These are phyloP conservation scores for Comarum palustre DNA, from an alignment of 306 rosid genomes.

Conservation along the genomic window DNA sequence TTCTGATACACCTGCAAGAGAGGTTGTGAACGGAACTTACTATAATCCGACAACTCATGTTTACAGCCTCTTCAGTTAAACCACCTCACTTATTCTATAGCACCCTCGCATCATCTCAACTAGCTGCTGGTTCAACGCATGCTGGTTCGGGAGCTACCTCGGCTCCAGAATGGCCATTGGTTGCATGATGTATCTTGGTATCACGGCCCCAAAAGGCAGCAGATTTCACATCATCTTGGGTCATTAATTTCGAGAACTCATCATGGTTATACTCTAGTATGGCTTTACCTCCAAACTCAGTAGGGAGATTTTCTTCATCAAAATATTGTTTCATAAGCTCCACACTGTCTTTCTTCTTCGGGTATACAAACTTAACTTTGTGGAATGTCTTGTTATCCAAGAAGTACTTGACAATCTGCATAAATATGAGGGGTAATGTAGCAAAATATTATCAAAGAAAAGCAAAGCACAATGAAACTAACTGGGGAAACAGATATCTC, in stretches of 20 bases:
- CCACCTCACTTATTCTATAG: slow-evolving; percentile 5
- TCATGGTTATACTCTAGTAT: slow-evolving; percentile 58
- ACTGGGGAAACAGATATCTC: background rate
- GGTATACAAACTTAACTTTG: slow-evolving; percentile 83
- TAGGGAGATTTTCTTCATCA: slow-evolving; percentile 83
- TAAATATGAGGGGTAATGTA: slow-evolving; percentile 9
- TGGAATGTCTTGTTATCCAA: slow-evolving; percentile 80
- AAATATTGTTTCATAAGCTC: slow-evolving; percentile 78
- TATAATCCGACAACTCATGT: background rate
- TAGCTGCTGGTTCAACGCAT: slow-evolving; percentile 8
- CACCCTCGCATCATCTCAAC: slow-evolving; percentile 15
- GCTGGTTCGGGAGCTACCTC: slow-evolving; percentile 46
- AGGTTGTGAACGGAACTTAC: background rate
- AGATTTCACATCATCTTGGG: slow-evolving; percentile 64
- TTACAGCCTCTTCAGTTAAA: background rate
- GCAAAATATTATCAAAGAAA: background rate
- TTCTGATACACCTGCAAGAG: slow-evolving; percentile 7
- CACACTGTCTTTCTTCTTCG: slow-evolving; percentile 69
- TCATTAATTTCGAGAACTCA: slow-evolving; percentile 68
- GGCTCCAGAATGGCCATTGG: slow-evolving; percentile 45
- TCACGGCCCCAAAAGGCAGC: slow-evolving; percentile 57
- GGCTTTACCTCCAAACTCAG: slow-evolving; percentile 76
- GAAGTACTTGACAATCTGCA: slow-evolving; percentile 82
- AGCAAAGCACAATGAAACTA: background rate
- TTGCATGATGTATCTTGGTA: slow-evolving; percentile 32